Percentiles rank a stretch among this genome's conserved stretches.
Evolutionary conservation across 768 basidiomycete genomes (phyloP).

Genomic region (Mycena belliarum): DNA sequence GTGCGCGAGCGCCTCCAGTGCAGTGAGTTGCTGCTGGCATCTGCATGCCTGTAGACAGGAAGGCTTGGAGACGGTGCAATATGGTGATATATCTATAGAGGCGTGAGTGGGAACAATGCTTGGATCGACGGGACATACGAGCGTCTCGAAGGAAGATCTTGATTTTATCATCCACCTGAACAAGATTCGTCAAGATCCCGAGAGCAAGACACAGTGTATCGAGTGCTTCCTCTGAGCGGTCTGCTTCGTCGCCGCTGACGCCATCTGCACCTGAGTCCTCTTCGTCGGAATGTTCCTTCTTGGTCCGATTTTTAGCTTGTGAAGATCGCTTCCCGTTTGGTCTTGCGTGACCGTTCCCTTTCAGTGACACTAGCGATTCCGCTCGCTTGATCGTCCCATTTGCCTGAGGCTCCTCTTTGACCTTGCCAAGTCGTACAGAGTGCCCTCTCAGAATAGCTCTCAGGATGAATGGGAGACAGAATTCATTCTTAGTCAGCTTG

Average conservation of each 20-base stretch:
- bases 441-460: constrained; percentile 47
- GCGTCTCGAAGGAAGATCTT: constrained; percentile 47
- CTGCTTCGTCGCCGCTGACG: constrained; percentile 24
- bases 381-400: constrained; percentile 21
- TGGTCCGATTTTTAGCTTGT: constrained; percentile 11
- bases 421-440: constrained; percentile 19
- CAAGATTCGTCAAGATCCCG: constrained; percentile 74
- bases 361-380: neutral
- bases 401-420: constrained; percentile 20
- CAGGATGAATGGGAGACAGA: constrained; percentile 48
- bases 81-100: constrained; percentile 7
- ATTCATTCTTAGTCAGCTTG: constrained; percentile 48
- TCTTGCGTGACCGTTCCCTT: neutral
- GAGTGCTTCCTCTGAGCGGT: constrained; percentile 44
- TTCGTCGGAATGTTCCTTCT: constrained; percentile 15
- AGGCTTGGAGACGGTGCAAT: constrained; percentile 49
- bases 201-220: constrained; percentile 76
- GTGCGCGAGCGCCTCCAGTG: constrained; percentile 50
- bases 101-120: neutral
- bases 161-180: constrained; percentile 56
- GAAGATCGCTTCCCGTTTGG: constrained; percentile 6
- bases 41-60: constrained; percentile 54
- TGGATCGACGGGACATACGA: constrained; percentile 40
- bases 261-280: constrained; percentile 14
- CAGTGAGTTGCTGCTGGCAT: constrained; percentile 46